Evolutionary conservation across 2,329 filamentous ascomycete genomes (phyloP).

Genomic region (Stenocarpella maydis): DNA sequence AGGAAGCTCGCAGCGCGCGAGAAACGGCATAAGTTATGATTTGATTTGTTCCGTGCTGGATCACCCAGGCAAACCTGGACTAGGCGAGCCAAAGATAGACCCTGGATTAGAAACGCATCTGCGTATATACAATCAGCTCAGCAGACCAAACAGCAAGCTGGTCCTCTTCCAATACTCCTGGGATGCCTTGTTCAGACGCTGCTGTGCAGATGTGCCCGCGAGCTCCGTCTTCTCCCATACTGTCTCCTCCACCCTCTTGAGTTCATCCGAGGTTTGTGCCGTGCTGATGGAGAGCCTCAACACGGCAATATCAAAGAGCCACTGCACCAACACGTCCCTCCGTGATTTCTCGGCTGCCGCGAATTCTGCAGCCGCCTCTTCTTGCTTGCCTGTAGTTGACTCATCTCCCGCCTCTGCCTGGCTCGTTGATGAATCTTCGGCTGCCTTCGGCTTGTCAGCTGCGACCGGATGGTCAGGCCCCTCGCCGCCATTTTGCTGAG

Average conservation of each 20-base stretch:
- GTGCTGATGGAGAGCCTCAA: constrained; percentile 48
- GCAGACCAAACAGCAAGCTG: constrained; percentile 80
- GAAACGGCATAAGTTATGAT: constrained; percentile 92
- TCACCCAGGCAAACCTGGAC: constrained; percentile 9
- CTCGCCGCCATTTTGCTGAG: constrained; percentile 35
- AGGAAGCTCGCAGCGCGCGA: constrained; percentile 82
- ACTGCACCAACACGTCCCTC: constrained; percentile 63
- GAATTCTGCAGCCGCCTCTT: constrained; percentile 27
- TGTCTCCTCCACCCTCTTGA: constrained; percentile 56
- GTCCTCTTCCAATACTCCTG: constrained; percentile 86
- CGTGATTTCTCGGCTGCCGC: constrained; percentile 40
- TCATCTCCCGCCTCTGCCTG: constrained; percentile 26
- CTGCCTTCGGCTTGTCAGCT: constrained; percentile 37
- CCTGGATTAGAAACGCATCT: constrained; percentile 25
- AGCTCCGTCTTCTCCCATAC: constrained; percentile 57
- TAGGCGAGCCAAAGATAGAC: not conserved
- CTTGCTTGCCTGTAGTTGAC: constrained; percentile 25
- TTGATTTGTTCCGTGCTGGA: not conserved
- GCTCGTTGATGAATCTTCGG: constrained; percentile 28
- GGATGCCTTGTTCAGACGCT: constrained; percentile 68
- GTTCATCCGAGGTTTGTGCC: constrained; percentile 37
- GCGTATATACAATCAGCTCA: constrained; percentile 55
- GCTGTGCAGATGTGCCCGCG: constrained; percentile 55
- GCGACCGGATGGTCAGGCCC: constrained; percentile 24
- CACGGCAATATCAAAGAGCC: constrained; percentile 67